phyloP scores from a whole-genome alignment of 495 filamentous ascomycete species.

The Aspergillus coremiiformis region DNA sequence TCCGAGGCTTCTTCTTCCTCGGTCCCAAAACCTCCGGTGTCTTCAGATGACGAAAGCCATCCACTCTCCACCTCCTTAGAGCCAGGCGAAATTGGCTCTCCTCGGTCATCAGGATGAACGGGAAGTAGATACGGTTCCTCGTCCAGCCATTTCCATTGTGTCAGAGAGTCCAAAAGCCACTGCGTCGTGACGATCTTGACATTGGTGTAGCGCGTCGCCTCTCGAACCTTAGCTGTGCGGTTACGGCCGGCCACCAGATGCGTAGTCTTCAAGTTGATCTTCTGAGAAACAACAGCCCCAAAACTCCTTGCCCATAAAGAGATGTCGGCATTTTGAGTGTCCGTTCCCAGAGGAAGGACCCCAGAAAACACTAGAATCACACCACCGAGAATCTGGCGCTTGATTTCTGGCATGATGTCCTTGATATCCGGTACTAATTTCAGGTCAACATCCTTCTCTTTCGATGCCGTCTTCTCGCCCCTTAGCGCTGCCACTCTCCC shows the following conservation, averaged over 20 bases:
- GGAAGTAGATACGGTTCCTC: conserved; percentile 67
- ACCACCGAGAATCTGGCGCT: conserved; percentile 59
- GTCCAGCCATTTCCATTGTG: conserved; percentile 65
- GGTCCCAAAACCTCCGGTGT: conserved; percentile 32
- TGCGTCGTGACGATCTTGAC: conserved; percentile 86
- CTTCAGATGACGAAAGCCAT: conserved; percentile 37
- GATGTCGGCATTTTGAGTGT: conserved; percentile 72
- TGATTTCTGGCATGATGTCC: conserved; percentile 69
- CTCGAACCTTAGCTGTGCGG: conserved; percentile 81
- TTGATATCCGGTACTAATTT: conserved; percentile 78
- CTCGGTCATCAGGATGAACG: conserved; percentile 55
- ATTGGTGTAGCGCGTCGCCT: conserved; percentile 61
- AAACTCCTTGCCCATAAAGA: conserved; percentile 78
- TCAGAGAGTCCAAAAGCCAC: conserved; percentile 80
- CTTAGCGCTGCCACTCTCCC: conserved; percentile 53
- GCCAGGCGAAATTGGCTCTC: conserved; percentile 30
- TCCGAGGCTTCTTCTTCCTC: conserved; percentile 33
- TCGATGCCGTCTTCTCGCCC: conserved; percentile 42
- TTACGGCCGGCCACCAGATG: conserved; percentile 67
- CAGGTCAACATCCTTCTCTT: conserved; percentile 52
- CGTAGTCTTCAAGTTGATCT: conserved; percentile 52
- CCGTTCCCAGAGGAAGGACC: conserved; percentile 71
- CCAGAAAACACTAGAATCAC: conserved; percentile 79
- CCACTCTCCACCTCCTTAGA: conserved; percentile 31
- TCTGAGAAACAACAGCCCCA: conserved; percentile 62